Conservation (phyloP, 192 early-diverging fungal species). For the Glomus cerebriforme region DNA sequence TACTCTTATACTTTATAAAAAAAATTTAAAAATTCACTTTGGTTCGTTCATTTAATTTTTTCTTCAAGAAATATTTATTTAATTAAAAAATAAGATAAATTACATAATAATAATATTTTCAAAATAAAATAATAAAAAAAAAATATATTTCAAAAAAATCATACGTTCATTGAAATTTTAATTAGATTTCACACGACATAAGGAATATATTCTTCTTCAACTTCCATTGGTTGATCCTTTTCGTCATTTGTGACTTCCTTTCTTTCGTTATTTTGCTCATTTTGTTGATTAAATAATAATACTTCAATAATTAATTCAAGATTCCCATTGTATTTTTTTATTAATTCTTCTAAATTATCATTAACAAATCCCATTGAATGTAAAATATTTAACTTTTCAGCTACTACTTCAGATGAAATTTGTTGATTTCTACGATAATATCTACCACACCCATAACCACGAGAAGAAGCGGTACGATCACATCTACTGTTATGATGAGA, state of each 20-base stretch:
- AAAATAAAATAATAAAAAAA: no score
- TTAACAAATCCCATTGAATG: neutral
- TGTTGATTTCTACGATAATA: neutral
- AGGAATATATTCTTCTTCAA: neutral
- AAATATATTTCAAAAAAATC: no score
- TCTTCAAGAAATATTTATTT: no score
- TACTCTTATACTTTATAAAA: no score
- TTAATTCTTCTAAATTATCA: constrained; percentile 13
- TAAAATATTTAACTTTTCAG: neutral
- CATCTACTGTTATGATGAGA: neutral
- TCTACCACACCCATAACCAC: neutral
- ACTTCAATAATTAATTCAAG: neutral
- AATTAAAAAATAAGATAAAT: no score
- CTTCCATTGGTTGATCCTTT: neutral
- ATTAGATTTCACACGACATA: neutral
- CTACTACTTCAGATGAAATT: neutral
- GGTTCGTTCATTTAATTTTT: no score
- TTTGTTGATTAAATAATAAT: neutral
- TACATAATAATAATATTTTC: no score
- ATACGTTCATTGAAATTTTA: no score
- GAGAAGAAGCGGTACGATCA: neutral
- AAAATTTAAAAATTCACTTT: no score
- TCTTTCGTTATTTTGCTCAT: neutral
- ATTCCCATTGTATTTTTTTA: constrained; percentile 10
- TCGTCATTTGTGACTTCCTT: neutral